Evolutionary conservation across 371 early-diverging fungal species (phyloP).

Genomic region (Rhizopus stolonifer): DNA sequence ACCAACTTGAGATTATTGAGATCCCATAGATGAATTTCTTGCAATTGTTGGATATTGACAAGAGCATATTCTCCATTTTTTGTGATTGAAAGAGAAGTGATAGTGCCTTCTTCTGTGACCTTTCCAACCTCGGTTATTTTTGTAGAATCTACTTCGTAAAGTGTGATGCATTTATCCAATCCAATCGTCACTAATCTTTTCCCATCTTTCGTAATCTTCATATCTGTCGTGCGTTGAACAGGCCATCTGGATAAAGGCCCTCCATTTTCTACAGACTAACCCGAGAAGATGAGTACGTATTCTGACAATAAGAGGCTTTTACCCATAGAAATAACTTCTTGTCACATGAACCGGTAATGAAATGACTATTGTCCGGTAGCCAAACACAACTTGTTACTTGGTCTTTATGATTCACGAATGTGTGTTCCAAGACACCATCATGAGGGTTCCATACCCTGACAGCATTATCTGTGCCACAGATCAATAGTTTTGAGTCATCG

Average conservation of each 20-base stretch:
- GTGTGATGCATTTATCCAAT: slow-evolving; percentile 66
- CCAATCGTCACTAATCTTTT: slow-evolving; percentile 71
- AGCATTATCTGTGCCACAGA: slow-evolving; percentile 77
- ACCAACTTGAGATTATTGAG: slow-evolving; percentile 65
- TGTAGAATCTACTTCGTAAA: slow-evolving; percentile 55
- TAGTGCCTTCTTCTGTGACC: slow-evolving; percentile 67
- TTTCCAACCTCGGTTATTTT: slow-evolving; percentile 26
- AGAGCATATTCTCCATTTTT: slow-evolving; percentile 73
- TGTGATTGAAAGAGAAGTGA: slow-evolving; percentile 77
- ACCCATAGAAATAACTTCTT: slow-evolving; percentile 77
- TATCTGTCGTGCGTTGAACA: slow-evolving; percentile 77
- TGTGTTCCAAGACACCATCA: slow-evolving; percentile 55
- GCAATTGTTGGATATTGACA: slow-evolving; percentile 60
- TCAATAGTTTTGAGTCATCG: slow-evolving; percentile 71
- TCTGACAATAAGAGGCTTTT: no score
- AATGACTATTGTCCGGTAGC: slow-evolving; percentile 72
- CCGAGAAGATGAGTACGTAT: background rate
- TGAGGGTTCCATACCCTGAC: slow-evolving; percentile 82
- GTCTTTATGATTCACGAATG: slow-evolving; percentile 65
- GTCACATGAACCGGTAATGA: slow-evolving; percentile 82
- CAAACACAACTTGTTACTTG: slow-evolving; percentile 82
- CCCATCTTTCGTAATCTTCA: slow-evolving; percentile 78
- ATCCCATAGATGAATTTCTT: slow-evolving; percentile 90
- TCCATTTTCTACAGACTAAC: slow-evolving; percentile 55
- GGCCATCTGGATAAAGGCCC: slow-evolving; percentile 66